Evolutionary conservation across 1,284 basidiomycete genomes (phyloP).

Genomic region (Ganoderma meredithae): DNA sequence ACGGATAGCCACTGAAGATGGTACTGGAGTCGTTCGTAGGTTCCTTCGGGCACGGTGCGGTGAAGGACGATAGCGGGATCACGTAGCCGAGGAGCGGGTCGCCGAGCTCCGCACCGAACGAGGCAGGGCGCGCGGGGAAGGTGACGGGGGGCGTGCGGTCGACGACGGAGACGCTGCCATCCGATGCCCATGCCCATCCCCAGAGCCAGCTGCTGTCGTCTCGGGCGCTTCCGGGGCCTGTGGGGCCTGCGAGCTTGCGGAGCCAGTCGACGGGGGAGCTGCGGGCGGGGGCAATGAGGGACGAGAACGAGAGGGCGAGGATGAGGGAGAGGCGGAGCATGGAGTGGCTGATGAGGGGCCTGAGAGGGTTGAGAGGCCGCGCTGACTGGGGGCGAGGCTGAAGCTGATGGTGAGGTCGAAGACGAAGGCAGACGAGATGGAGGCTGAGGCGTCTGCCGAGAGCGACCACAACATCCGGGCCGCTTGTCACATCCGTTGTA

Average conservation of each 20-base stretch:
- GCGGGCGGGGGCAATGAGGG: slow-evolving; percentile 25
- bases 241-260: slow-evolving; percentile 31
- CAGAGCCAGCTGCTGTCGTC: slow-evolving; percentile 49
- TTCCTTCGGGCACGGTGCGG: slow-evolving; percentile 55
- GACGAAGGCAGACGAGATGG: neutral
- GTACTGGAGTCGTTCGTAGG: slow-evolving; percentile 25
- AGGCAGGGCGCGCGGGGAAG: slow-evolving; percentile 70
- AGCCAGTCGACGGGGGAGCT: slow-evolving; percentile 40
- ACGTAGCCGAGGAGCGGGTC: slow-evolving; percentile 80
- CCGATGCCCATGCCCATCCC: slow-evolving; percentile 69
- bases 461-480: slow-evolving; percentile 10
- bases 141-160: slow-evolving; percentile 71
- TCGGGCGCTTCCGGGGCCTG: slow-evolving; percentile 30
- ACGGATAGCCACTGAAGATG: slow-evolving; percentile 19
- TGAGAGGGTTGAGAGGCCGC: neutral
- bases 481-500: slow-evolving; percentile 25
- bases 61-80: slow-evolving; percentile 79
- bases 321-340: slow-evolving; percentile 34
- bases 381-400: neutral
- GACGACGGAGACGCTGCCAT: slow-evolving; percentile 81
- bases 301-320: slow-evolving; percentile 26
- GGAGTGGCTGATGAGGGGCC: slow-evolving; percentile 20
- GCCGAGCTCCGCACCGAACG: slow-evolving; percentile 76
- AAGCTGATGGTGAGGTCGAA: neutral
- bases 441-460: neutral